A percentile compares a stretch with the other conserved stretches of the same genome.
These are phyloP conservation scores for Plasmodium coatneyi DNA, from an alignment of 169 alveolate species.

Conservation along the genomic window DNA sequence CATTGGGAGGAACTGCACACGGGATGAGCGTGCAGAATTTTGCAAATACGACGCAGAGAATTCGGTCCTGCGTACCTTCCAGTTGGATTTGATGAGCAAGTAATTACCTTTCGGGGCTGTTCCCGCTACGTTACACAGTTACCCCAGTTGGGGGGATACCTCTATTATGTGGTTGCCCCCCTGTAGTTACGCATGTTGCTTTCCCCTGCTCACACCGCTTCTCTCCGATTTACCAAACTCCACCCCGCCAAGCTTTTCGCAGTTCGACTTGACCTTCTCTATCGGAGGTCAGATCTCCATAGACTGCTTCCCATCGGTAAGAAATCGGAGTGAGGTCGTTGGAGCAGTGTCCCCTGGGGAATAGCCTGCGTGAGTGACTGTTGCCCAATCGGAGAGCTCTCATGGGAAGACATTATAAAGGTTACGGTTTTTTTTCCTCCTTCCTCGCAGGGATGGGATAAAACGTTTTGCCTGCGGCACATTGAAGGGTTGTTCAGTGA, in stretches of 20 bases:
- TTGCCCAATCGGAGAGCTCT: neutral
- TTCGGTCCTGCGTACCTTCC: conserved; percentile 58
- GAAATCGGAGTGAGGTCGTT: neutral
- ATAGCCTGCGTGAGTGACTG: neutral
- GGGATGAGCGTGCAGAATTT: conserved; percentile 94
- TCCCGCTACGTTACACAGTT: neutral
- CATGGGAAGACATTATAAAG: neutral
- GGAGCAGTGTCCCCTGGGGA: neutral
- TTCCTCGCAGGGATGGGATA: conserved; percentile 92
- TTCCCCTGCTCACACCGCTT: conserved; percentile 87
- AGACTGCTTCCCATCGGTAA: conserved; percentile 94
- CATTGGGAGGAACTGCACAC: conserved; percentile 96
- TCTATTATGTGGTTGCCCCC: too few species aligned
- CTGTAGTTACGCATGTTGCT: too few species aligned
- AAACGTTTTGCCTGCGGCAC: conserved; percentile 90
- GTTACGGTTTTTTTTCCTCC: neutral
- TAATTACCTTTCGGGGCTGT: conserved; percentile 33
- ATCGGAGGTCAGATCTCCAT: conserved; percentile 98
- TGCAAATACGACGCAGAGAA: conserved; percentile 86
- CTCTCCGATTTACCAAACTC: conserved; percentile 80
- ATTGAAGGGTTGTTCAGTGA: conserved; percentile 88
- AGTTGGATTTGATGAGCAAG: conserved; percentile 20
- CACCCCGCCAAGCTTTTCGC: conserved; percentile 83
- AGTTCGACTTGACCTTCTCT: conserved; percentile 87
- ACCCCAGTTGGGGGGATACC: conserved; percentile 85